Evolutionary conservation across 2,329 filamentous ascomycete species (phyloP).

Genomic region (Colletotrichum simmondsii): DNA sequence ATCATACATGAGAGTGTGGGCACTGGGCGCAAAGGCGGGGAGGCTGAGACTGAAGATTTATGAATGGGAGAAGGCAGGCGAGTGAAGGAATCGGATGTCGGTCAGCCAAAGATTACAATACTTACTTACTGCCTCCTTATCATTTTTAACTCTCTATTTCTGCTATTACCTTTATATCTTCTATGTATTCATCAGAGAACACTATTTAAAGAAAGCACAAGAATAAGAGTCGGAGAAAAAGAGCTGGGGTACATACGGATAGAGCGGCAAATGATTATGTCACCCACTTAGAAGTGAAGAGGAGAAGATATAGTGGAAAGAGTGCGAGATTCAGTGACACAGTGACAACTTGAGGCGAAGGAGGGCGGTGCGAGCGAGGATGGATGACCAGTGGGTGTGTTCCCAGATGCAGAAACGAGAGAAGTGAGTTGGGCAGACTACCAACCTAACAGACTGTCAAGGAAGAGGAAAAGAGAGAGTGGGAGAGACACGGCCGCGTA

Average conservation of each 20-base stretch:
- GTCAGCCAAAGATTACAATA: no score
- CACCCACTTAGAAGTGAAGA: neutral
- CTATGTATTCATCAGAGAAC: no score
- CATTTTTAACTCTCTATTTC: no score
- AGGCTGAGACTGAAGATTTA: neutral
- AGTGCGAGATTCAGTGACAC: neutral
- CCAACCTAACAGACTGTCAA: neutral
- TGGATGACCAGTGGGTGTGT: constrained; percentile 9
- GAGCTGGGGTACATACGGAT: no score
- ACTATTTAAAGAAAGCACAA: no score
- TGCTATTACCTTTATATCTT: no score
- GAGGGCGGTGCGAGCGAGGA: neutral
- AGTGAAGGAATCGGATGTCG: no score
- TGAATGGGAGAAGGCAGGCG: neutral
- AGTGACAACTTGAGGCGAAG: constrained; percentile 1
- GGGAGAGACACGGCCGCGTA: neutral
- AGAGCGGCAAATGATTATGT: no score
- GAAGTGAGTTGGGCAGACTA: neutral
- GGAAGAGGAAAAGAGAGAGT: neutral
- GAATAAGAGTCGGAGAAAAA: no score
- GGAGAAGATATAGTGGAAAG: neutral
- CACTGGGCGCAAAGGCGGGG: constrained; percentile 2
- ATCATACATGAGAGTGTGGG: neutral
- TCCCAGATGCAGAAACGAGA: neutral
- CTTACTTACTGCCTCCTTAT: no score